Conservation (phyloP, 1,139 yeast species). For the Arxiozyma bovina region DNA sequence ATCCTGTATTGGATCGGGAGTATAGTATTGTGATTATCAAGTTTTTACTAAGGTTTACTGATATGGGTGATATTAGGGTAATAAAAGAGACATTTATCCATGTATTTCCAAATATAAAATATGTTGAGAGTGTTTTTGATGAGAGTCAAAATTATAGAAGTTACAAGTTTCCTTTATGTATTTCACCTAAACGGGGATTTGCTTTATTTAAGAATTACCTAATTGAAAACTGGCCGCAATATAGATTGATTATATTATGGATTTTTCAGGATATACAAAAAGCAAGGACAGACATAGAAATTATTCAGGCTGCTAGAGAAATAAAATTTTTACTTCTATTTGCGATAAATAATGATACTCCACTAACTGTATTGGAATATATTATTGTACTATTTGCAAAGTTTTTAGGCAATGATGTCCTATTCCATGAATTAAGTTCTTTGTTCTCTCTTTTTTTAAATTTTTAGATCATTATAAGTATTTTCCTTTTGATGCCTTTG, state of each 20-base stretch:
- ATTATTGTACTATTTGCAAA: neutral
- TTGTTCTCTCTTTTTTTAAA: neutral
- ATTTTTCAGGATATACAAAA: conserved; percentile 16
- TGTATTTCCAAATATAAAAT: conserved; percentile 6
- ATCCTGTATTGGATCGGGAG: conserved; percentile 17
- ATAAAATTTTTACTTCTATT: conserved; percentile 11
- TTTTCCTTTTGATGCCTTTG: neutral
- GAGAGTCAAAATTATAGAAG: conserved; percentile 2
- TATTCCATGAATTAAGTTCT: neutral
- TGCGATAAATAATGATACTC: conserved; percentile 6
- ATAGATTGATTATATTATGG: conserved; percentile 14
- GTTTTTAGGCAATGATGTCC: neutral
- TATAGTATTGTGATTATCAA: conserved; percentile 32
- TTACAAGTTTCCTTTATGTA: conserved; percentile 14
- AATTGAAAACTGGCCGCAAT: conserved; percentile 7
- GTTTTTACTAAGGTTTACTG: conserved; percentile 35
- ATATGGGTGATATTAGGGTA: conserved; percentile 32
- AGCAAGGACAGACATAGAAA: conserved; percentile 7
- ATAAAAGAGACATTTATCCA: conserved; percentile 15
- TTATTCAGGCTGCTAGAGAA: conserved; percentile 6
- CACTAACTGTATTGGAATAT: neutral
- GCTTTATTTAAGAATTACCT: conserved; percentile 9
- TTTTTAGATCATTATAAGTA: neutral
- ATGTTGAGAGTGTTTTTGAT: conserved; percentile 6
- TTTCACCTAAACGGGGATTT: conserved; percentile 11